A percentile compares a stretch with the other conserved stretches of the same genome.
Evolutionary conservation across 2,329 filamentous ascomycete genomes (phyloP).

Genomic region (Lizonia empirigonia): DNA sequence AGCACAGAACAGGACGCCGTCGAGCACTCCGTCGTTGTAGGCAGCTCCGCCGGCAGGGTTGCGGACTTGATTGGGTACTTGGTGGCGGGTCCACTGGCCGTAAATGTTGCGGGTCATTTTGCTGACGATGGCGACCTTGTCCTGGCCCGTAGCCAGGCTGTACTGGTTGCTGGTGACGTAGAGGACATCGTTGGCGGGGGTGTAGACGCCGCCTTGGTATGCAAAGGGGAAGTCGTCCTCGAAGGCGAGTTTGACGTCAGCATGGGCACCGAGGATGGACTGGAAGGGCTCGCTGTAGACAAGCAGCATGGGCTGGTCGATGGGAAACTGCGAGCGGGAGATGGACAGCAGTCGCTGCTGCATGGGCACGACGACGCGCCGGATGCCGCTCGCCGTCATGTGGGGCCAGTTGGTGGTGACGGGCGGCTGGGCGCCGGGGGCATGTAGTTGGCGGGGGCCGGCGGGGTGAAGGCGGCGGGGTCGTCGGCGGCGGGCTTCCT

Average conservation of each 20-base stretch:
- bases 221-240: conserved; percentile 71
- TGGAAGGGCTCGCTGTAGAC: conserved; percentile 19
- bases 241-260: conserved; percentile 20
- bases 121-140: conserved; percentile 28
- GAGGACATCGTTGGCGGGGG: conserved; percentile 38
- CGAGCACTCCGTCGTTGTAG: conserved; percentile 26
- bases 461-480: conserved; percentile 1
- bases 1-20: conserved; percentile 41
- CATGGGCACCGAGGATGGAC: conserved; percentile 11
- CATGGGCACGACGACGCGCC: conserved; percentile 12
- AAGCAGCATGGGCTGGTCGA: conserved; percentile 13
- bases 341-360: conserved; percentile 17
- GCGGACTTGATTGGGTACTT: conserved; percentile 18
- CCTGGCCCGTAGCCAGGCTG: conserved; percentile 19
- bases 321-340: conserved; percentile 8
- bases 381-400: conserved; percentile 13
- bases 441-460: conserved; percentile 9
- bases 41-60: conserved; percentile 38
- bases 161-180: conserved; percentile 50
- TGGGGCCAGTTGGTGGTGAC: conserved; percentile 14
- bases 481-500: conserved; percentile 1
- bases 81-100: conserved; percentile 16
- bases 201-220: conserved; percentile 56
- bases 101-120: conserved; percentile 21
- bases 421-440: background rate